Conservation (phyloP, 1,139 yeast species). For the Yarrowia galli region DNA sequence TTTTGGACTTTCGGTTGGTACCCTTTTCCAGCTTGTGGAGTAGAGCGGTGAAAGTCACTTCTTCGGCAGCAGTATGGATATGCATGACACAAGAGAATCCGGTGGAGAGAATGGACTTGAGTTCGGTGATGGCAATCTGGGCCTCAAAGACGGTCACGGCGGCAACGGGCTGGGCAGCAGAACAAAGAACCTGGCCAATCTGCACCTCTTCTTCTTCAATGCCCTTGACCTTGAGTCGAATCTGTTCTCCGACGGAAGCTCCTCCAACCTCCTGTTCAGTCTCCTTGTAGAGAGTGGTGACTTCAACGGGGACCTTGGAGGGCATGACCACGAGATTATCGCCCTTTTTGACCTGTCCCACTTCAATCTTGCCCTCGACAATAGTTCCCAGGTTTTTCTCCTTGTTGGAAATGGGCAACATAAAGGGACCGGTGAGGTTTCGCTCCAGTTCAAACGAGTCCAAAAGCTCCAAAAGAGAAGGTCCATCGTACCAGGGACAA, state of each 20-base stretch:
- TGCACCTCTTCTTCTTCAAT: conserved; percentile 96
- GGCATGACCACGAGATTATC: conserved; percentile 87
- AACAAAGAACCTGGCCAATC: conserved; percentile 89
- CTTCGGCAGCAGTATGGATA: conserved; percentile 97
- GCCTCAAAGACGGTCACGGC: conserved; percentile 93
- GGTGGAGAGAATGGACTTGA: conserved; percentile 89
- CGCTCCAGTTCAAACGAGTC: conserved; percentile 85
- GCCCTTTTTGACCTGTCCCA: conserved; percentile 89
- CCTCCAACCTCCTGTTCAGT: conserved; percentile 92
- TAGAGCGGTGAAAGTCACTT: conserved; percentile 80
- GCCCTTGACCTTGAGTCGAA: conserved; percentile 89
- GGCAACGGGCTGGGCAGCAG: conserved; percentile 85
- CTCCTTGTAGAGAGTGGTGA: conserved; percentile 86
- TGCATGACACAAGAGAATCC: conserved; percentile 99
- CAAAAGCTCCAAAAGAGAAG: conserved; percentile 86
- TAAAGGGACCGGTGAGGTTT: conserved; percentile 90
- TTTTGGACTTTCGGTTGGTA: conserved; percentile 93
- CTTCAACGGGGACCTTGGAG: conserved; percentile 81
- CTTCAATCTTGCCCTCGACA: conserved; percentile 97
- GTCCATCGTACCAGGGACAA: conserved; percentile 95
- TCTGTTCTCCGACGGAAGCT: conserved; percentile 97
- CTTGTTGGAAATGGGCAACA: conserved; percentile 94
- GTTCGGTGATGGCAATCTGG: conserved; percentile 94
- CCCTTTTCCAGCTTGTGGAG: conserved; percentile 95
- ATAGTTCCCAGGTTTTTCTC: conserved; percentile 97